These are phyloP conservation scores for Magnaporthiopsis rhizophila DNA, from an alignment of 2,329 filamentous ascomycete species.

Conservation along the genomic window DNA sequence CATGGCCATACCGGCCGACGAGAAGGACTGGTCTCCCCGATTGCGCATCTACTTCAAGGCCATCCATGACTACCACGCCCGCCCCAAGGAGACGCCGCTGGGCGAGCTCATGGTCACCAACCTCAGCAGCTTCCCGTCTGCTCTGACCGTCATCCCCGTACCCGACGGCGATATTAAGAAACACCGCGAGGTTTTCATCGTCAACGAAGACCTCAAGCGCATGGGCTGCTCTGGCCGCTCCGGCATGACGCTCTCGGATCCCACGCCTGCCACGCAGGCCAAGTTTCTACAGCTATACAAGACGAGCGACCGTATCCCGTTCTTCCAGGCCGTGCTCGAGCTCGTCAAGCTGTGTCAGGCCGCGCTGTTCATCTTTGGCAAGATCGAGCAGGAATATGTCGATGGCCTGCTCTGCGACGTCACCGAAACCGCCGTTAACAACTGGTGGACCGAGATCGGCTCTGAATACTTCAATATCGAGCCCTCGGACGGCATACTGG, in stretches of 20 bases:
- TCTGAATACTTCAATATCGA: slow-evolving; percentile 88
- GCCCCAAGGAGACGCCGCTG: slow-evolving; percentile 70
- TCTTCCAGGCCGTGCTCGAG: slow-evolving; percentile 74
- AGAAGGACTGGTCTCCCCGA: slow-evolving; percentile 69
- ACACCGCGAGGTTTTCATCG: slow-evolving; percentile 77
- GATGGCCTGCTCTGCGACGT: slow-evolving; percentile 90
- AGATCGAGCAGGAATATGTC: slow-evolving; percentile 78
- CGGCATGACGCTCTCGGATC: slow-evolving; percentile 70
- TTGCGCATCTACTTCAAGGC: slow-evolving; percentile 80
- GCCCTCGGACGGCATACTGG: slow-evolving; percentile 84
- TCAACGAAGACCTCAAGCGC: slow-evolving; percentile 90
- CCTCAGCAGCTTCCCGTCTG: slow-evolving; percentile 82
- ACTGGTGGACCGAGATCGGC: slow-evolving; percentile 96
- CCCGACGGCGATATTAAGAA: slow-evolving; percentile 78
- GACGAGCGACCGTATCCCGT: slow-evolving; percentile 72
- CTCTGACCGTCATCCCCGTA: slow-evolving; percentile 83
- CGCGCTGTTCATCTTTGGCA: slow-evolving; percentile 79
- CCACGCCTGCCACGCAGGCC: slow-evolving; percentile 72
- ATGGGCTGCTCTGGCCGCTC: slow-evolving; percentile 86
- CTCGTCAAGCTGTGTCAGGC: slow-evolving; percentile 87
- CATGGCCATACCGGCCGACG: slow-evolving; percentile 72
- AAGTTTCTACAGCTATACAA: slow-evolving; percentile 91
- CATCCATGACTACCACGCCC: slow-evolving; percentile 75
- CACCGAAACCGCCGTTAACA: slow-evolving; percentile 79
- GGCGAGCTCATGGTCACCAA: slow-evolving; percentile 93